Evolutionary conservation across 208 protist species (phyloP), one percentile per base, ranked within the genome.

Genomic region (Trichomonas tenax): DNA sequence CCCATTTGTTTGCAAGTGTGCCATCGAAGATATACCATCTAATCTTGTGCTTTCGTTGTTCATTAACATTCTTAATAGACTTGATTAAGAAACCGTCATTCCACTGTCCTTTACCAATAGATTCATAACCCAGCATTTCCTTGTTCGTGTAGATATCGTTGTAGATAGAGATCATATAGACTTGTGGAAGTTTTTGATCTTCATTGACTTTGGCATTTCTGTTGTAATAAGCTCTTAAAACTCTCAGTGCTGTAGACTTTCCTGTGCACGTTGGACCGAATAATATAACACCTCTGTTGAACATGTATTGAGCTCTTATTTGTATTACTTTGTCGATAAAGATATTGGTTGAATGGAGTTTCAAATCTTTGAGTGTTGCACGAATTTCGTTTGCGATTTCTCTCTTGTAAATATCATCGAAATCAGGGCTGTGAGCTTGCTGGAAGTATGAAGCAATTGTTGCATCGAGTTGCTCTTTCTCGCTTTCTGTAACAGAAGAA

Each of bases 371-470:
- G 95, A 99, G 98, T 82, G 97, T 97, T 51, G 96, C 96, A 72
- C 98, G 97, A 96, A 99, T 98, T 34, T 98, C 98, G 17, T 97
- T 97, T 31, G 99, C 97, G 90, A 99, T 96, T 44, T 41, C 38
- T 46, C 34, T 1, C 88, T 82, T 38, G 21, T 98, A 97, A 34
- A 97, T 98, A 96, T 99, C 99, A 96, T 99, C 98, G 34, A 46
- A 34, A 96, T 98, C 97, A 2, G 98, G 99, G 95, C 99, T 98
- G 34, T 97, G 97, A 2, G 98, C 97, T 90, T 98, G 98, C 26
- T 99, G 98, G 97, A 99, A 99, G 31, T 99, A 98, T 97, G 99
- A 99, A 21, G 98, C 97, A 97, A 99, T 98, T 97, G 99, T 99
- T 95, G 98, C 98, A 38, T 98, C 97, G 97, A 99, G 99, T 31